Evolutionary conservation across 2,329 filamentous ascomycete species (phyloP).

Genomic region (Aurifilum marmelostoma): DNA sequence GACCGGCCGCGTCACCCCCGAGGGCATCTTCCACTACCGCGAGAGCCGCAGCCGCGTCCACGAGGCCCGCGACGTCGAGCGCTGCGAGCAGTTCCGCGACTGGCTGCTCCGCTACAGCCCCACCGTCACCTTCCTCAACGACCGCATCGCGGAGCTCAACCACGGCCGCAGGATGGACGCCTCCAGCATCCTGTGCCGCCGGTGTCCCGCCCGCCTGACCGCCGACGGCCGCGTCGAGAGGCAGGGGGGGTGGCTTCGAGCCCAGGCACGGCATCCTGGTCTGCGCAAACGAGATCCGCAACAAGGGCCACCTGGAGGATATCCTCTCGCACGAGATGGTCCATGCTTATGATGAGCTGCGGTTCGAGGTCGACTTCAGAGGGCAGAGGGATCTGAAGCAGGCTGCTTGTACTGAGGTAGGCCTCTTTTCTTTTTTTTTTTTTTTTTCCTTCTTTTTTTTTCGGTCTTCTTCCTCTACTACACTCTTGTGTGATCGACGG

Average conservation of each 20-base stretch:
- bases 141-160: constrained; percentile 79
- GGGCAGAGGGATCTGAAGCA: constrained; percentile 76
- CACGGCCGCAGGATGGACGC: constrained; percentile 65
- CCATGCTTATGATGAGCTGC: constrained; percentile 90
- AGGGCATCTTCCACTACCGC: constrained; percentile 76
- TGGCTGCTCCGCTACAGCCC: constrained; percentile 86
- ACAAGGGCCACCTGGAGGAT: constrained; percentile 84
- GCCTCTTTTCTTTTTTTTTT: constrained; percentile 32
- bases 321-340: constrained; percentile 97
- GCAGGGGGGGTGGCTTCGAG: constrained; percentile 80
- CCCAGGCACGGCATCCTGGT: constrained; percentile 85
- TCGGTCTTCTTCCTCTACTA: too few relatives aligned
- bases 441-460: too few relatives aligned
- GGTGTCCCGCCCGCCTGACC: constrained; percentile 67
- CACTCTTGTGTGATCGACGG: neutral
- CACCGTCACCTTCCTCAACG: constrained; percentile 81
- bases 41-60: constrained; percentile 73
- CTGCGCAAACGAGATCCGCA: constrained; percentile 87
- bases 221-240: constrained; percentile 64
- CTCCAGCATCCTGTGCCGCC: constrained; percentile 78
- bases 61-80: constrained; percentile 76
- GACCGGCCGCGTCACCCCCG: constrained; percentile 69
- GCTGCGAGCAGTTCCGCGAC: constrained; percentile 80
- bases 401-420: constrained; percentile 90
- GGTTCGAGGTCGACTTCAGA: constrained; percentile 87